These are phyloP conservation scores for Suillus alpinus DNA, from an alignment of 768 basidiomycete species.

Conservation along the genomic window DNA sequence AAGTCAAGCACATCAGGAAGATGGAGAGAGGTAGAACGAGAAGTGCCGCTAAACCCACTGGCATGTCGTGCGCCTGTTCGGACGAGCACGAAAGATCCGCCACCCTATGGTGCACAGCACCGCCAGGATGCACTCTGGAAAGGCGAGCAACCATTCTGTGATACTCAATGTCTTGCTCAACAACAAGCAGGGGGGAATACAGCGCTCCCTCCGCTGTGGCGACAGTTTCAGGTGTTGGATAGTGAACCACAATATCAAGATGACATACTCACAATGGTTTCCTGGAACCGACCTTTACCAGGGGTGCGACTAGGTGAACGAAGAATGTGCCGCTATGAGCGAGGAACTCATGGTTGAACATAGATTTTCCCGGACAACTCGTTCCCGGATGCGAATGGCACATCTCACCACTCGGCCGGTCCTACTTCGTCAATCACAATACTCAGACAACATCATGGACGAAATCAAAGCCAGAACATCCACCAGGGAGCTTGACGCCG, in stretches of 20 bases:
- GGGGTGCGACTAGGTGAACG: neutral
- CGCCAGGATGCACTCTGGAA: neutral
- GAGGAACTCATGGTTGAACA: neutral
- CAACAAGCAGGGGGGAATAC: neutral
- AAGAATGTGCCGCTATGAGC: neutral
- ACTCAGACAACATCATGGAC: neutral
- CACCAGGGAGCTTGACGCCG: neutral
- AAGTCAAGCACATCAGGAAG: neutral
- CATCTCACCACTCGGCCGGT: neutral
- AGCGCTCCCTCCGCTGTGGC: neutral
- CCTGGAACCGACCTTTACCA: neutral
- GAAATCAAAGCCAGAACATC: neutral
- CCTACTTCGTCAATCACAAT: neutral
- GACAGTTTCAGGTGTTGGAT: neutral
- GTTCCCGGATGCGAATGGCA: slow-evolving; percentile 1
- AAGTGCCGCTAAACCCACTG: neutral
- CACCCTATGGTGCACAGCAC: neutral
- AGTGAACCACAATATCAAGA: neutral
- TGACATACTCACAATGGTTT: fast-evolving
- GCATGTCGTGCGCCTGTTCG: neutral
- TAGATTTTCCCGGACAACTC: neutral
- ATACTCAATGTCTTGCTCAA: neutral
- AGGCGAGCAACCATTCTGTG: neutral
- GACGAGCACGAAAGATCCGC: neutral
- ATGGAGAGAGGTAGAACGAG: neutral